phyloP scores from a whole-genome alignment of 257 asterid genomes.

The Thymus quinquecostatus region DNA sequence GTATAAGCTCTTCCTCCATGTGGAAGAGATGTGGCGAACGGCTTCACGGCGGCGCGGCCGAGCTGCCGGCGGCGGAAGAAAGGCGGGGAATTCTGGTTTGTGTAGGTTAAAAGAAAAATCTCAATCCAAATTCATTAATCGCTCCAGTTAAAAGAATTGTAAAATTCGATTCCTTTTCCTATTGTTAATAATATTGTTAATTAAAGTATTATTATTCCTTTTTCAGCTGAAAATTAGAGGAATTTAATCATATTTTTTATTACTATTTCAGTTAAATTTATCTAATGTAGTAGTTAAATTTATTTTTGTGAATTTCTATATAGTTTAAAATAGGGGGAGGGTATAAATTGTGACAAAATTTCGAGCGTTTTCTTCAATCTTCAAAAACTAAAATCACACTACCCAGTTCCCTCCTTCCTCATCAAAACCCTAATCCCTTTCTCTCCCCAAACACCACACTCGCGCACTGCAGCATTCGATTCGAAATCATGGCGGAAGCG shows the following conservation, averaged over 20 bases:
- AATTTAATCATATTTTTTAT: too few relatives aligned
- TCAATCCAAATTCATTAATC: neutral
- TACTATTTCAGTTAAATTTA: too few relatives aligned
- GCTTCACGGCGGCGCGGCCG: neutral
- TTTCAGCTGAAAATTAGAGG: too few relatives aligned
- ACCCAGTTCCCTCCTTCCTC: constrained; percentile 17
- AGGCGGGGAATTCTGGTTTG: constrained; percentile 10
- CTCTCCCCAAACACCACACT: neutral
- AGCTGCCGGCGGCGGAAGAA: neutral
- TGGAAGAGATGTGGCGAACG: neutral
- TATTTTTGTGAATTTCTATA: too few relatives aligned
- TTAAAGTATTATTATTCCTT: too few relatives aligned
- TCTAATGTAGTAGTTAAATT: too few relatives aligned
- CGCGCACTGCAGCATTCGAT: constrained; percentile 18
- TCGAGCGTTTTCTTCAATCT: constrained; percentile 13
- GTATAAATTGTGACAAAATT: neutral
- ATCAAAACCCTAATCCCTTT: constrained; percentile 45
- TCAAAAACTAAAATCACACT: constrained; percentile 11
- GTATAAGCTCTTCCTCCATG: constrained; percentile 31
- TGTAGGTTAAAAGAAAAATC: neutral
- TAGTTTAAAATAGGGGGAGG: neutral
- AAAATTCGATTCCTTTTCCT: too few relatives aligned
- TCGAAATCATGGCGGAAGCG: constrained; percentile 52
- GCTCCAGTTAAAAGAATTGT: too few relatives aligned
- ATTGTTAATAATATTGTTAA: too few relatives aligned